Evolutionary conservation across 2,329 filamentous ascomycete species (phyloP).

Genomic region (Pseudocercospora eumusae): DNA sequence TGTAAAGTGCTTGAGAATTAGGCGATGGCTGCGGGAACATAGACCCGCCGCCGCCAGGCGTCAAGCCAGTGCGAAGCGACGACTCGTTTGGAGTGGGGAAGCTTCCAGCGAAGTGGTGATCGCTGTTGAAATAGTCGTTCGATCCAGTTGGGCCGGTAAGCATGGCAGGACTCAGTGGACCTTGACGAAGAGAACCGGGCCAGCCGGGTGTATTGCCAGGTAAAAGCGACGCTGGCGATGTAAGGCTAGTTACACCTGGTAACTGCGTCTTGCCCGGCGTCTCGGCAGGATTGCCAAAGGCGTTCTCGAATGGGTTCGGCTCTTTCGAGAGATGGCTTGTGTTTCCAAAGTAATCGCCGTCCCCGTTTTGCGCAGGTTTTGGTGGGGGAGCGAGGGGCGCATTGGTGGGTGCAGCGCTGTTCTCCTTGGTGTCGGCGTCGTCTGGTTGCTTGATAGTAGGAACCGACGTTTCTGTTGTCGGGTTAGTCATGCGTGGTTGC

Average conservation of each 20-base stretch:
- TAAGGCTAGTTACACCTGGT: slow-evolving; percentile 85
- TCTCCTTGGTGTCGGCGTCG: slow-evolving; percentile 33
- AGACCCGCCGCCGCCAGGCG: slow-evolving; percentile 89
- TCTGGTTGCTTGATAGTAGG: slow-evolving; percentile 42
- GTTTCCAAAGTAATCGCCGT: slow-evolving; percentile 54
- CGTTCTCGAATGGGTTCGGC: slow-evolving; percentile 96
- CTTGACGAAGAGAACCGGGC: slow-evolving; percentile 84
- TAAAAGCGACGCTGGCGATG: slow-evolving; percentile 81
- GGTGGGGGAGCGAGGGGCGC: slow-evolving; percentile 57
- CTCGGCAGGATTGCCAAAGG: slow-evolving; percentile 73
- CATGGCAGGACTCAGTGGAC: slow-evolving; percentile 95
- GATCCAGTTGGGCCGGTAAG: slow-evolving; percentile 72
- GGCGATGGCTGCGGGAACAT: slow-evolving; percentile 95
- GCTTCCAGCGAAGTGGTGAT: slow-evolving; percentile 77
- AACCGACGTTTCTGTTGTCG: slow-evolving; percentile 25
- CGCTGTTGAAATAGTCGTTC: slow-evolving; percentile 75
- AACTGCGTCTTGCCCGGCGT: slow-evolving; percentile 80
- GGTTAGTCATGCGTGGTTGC: slow-evolving; percentile 12
- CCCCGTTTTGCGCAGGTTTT: slow-evolving; percentile 48
- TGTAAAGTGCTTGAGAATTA: slow-evolving; percentile 79
- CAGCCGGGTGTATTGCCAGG: slow-evolving; percentile 76
- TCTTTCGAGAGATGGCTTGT: slow-evolving; percentile 66
- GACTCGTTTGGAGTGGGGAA: slow-evolving; percentile 98
- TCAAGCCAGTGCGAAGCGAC: slow-evolving; percentile 84
- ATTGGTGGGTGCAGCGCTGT: slow-evolving; percentile 43